Conservation (phyloP, 805 yeast species). For the Hermanozyma aechmeae region DNA sequence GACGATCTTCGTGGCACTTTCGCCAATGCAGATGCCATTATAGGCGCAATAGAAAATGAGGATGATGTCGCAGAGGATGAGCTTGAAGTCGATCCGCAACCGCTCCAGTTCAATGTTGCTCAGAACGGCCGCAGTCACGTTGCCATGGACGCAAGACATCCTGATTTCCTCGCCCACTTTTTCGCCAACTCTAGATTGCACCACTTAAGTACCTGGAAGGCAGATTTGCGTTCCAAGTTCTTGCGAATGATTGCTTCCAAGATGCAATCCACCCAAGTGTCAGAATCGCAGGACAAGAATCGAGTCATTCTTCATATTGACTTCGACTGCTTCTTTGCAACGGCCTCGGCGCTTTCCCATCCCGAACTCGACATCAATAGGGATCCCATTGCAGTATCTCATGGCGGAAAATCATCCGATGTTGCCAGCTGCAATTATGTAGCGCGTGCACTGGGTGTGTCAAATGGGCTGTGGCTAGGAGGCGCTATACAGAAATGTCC, state of each 20-base stretch:
- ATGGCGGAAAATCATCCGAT: constrained; percentile 58
- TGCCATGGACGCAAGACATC: constrained; percentile 56
- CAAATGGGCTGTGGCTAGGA: constrained; percentile 86
- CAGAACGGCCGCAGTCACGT: constrained; percentile 2
- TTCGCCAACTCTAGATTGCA: constrained; percentile 81
- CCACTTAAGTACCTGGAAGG: constrained; percentile 82
- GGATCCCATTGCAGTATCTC: constrained; percentile 55
- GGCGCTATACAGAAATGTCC: constrained; percentile 63
- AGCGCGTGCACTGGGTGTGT: constrained; percentile 71
- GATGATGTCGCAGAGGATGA: background rate
- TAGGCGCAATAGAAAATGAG: constrained; percentile 2
- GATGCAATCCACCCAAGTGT: constrained; percentile 1
- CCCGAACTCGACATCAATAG: constrained; percentile 43
- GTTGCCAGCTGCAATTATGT: constrained; percentile 87
- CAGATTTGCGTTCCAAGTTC: constrained; percentile 57
- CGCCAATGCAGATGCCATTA: constrained; percentile 1
- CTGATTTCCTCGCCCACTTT: constrained; percentile 61
- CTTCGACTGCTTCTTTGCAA: constrained; percentile 89
- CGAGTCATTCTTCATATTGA: constrained; percentile 66
- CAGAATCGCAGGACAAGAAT: constrained; percentile 2
- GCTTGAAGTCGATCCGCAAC: constrained; percentile 2
- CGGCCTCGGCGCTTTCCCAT: constrained; percentile 59
- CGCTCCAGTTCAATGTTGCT: constrained; percentile 7
- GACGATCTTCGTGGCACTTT: constrained; percentile 1
- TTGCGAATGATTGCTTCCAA: constrained; percentile 32